A percentile compares a stretch with the other conserved stretches of the same genome.
phyloP scores from a whole-genome alignment of 2,329 filamentous ascomycete species.

The Colletotrichum navitas region DNA sequence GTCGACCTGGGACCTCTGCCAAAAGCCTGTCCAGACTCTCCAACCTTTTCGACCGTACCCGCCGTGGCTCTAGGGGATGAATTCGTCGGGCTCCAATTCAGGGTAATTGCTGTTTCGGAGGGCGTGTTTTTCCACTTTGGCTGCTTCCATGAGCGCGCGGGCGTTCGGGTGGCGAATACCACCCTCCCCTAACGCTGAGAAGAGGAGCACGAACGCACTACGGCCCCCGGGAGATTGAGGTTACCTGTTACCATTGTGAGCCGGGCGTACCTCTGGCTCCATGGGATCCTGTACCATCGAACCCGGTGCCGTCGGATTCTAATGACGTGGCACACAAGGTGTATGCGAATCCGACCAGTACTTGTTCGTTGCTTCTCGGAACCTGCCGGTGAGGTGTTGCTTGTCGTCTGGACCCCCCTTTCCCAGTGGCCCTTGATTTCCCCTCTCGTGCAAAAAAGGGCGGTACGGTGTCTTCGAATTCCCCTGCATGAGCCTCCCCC shows the following conservation, averaged over 20 bases:
- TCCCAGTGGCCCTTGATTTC: background rate
- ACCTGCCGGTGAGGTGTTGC: background rate
- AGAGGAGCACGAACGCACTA: background rate
- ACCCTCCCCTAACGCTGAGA: background rate
- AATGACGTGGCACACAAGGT: background rate
- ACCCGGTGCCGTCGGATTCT: too few species aligned
- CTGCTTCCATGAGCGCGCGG: background rate
- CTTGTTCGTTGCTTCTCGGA: too few species aligned
- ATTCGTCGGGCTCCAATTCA: background rate
- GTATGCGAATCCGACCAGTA: background rate
- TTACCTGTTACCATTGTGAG: background rate
- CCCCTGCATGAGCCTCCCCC: background rate
- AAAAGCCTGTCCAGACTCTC: too few species aligned
- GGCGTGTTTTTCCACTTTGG: background rate
- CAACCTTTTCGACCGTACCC: background rate
- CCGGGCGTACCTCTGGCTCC: background rate
- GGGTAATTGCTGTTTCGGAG: background rate
- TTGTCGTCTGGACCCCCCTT: background rate
- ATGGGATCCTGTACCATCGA: background rate
- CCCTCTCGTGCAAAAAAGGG: background rate
- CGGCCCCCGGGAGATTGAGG: background rate
- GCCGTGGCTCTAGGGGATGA: background rate
- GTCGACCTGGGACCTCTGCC: background rate
- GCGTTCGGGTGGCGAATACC: background rate
- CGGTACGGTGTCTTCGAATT: too few species aligned